Evolutionary conservation across 495 filamentous ascomycete genomes (phyloP).

Genomic region (Aspergillus egyptiacus): DNA sequence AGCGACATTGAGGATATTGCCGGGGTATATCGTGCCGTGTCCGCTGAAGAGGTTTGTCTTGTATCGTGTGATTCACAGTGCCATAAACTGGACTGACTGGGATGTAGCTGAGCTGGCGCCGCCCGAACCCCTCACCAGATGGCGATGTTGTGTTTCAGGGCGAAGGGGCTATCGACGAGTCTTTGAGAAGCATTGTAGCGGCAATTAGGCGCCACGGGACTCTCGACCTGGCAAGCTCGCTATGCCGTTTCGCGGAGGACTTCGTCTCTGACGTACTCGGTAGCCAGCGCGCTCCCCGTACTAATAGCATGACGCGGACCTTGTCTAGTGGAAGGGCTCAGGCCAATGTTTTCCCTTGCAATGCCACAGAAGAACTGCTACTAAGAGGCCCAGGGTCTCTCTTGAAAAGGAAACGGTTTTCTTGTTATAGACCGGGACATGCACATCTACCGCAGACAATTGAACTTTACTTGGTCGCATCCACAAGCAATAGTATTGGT

Average conservation of each 20-base stretch:
- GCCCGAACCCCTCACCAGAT: not conserved
- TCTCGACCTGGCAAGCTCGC: constrained; percentile 5
- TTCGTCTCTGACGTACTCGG: constrained; percentile 1
- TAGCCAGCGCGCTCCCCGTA: not conserved
- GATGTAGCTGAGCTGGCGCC: not conserved
- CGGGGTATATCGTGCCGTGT: not conserved
- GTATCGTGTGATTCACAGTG: not conserved
- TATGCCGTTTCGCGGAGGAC: constrained; percentile 15
- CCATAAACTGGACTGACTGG: not conserved
- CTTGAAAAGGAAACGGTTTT: constrained; percentile 9
- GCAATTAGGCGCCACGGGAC: constrained; percentile 8
- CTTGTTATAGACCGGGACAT: not conserved
- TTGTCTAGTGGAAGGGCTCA: too few relatives aligned
- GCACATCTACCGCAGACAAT: too few relatives aligned
- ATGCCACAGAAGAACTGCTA: constrained; percentile 11
- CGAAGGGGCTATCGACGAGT: constrained; percentile 14
- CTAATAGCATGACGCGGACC: too few relatives aligned
- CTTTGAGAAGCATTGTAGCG: constrained; percentile 2
- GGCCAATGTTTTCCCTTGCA: not conserved
- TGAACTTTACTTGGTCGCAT: too few relatives aligned
- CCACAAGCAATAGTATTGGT: too few relatives aligned
- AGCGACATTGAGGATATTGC: constrained; percentile 35
- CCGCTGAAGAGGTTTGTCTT: not conserved
- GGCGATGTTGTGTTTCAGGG: not conserved
- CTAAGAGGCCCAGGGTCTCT: constrained; percentile 6